Conservation (phyloP, 768 basidiomycete species). For the Phaffia tasmanica region DNA sequence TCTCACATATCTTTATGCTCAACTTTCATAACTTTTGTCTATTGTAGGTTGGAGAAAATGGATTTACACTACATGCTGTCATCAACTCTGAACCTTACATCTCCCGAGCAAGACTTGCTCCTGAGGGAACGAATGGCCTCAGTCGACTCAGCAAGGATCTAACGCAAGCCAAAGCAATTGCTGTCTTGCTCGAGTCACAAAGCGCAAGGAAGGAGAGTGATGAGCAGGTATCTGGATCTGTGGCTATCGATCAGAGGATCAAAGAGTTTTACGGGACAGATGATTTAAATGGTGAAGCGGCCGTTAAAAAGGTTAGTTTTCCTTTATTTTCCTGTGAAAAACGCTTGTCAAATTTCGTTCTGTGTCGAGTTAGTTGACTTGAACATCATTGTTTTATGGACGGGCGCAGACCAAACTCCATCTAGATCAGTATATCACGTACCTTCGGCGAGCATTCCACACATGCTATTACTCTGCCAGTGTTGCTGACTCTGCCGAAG, state of each 20-base stretch:
- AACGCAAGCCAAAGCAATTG: slow-evolving; percentile 59
- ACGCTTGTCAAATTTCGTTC: neutral
- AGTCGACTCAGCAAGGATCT: slow-evolving; percentile 73
- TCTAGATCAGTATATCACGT: slow-evolving; percentile 88
- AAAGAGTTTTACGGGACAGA: slow-evolving; percentile 58
- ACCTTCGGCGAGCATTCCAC: slow-evolving; percentile 82
- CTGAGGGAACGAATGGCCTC: slow-evolving; percentile 67
- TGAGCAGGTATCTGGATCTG: slow-evolving; percentile 28
- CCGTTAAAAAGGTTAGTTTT: neutral
- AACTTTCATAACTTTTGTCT: neutral
- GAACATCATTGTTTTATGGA: neutral
- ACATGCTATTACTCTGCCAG: slow-evolving; percentile 97
- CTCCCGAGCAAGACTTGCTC: slow-evolving; percentile 65
- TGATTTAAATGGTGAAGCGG: neutral
- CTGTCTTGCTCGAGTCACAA: slow-evolving; percentile 63
- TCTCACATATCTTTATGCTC: neutral
- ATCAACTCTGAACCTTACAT: slow-evolving; percentile 59
- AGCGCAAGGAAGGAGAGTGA: slow-evolving; percentile 2
- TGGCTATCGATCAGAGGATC: slow-evolving; percentile 56
- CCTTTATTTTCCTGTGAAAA: neutral
- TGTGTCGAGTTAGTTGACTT: neutral
- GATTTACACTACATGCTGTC: slow-evolving; percentile 6
- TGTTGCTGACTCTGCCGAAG: slow-evolving; percentile 83
- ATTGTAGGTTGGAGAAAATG: slow-evolving; percentile 2
- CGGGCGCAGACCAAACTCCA: slow-evolving; percentile 16